phyloP scores from a whole-genome alignment of 805 yeast genomes.

The Saturnispora silvae region DNA sequence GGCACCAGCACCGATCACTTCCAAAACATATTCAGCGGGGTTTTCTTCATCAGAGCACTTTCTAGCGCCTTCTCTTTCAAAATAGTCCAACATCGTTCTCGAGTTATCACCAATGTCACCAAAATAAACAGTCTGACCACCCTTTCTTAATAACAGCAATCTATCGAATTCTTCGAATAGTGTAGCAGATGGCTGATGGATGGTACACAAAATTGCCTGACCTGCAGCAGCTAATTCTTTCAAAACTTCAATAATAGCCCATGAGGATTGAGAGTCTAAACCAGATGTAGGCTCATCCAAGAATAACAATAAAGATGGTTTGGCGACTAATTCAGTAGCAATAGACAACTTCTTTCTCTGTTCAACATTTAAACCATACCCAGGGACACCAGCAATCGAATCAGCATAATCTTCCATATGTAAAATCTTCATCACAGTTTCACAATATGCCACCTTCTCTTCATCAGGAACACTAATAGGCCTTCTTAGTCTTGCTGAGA shows the following conservation, averaged over 20 bases:
- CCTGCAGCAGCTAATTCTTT: slow-evolving; percentile 40
- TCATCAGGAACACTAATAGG: slow-evolving; percentile 32
- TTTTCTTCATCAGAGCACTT: slow-evolving; percentile 51
- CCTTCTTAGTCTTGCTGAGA: slow-evolving; percentile 40
- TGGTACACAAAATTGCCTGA: slow-evolving; percentile 48
- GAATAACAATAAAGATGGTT: slow-evolving; percentile 40
- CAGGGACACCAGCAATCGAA: slow-evolving; percentile 37
- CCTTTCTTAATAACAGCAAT: slow-evolving; percentile 32
- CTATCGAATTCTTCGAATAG: slow-evolving; percentile 33
- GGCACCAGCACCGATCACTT: slow-evolving; percentile 77
- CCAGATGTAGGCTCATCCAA: slow-evolving; percentile 52
- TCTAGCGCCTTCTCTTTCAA: slow-evolving; percentile 50
- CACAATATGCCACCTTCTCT: slow-evolving; percentile 36
- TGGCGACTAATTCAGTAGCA: slow-evolving; percentile 45
- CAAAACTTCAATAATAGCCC: slow-evolving; percentile 45
- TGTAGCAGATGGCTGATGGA: slow-evolving; percentile 41
- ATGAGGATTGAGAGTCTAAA: slow-evolving; percentile 47
- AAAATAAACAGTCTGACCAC: slow-evolving; percentile 45
- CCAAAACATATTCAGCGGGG: slow-evolving; percentile 69
- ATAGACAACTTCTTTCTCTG: slow-evolving; percentile 43
- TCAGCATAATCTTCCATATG: slow-evolving; percentile 40
- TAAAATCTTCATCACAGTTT: slow-evolving; percentile 29
- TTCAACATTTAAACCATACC: slow-evolving; percentile 44
- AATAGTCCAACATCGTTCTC: slow-evolving; percentile 32
- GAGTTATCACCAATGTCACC: slow-evolving; percentile 44